phyloP scores from a whole-genome alignment of 23 red algal species.

The Gracilaria caudata region DNA sequence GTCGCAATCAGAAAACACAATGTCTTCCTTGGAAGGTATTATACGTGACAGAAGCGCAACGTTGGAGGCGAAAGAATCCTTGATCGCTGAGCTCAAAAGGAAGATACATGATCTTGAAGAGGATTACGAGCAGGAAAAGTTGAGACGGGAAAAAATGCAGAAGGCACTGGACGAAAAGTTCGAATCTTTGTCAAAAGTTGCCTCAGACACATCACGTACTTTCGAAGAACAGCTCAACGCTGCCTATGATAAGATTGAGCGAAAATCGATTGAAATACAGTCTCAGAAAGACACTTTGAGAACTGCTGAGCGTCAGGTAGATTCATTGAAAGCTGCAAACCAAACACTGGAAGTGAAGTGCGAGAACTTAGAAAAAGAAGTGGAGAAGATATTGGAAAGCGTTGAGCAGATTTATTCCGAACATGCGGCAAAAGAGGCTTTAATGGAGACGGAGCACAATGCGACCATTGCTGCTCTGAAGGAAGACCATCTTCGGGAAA shows the following conservation, averaged over 20 bases:
- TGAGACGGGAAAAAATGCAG: neutral
- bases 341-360: slow-evolving; percentile 26
- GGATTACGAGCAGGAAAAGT: slow-evolving; percentile 11
- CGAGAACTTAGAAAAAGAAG: slow-evolving; percentile 29
- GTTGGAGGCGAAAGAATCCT: slow-evolving; percentile 25
- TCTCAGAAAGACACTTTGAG: slow-evolving; percentile 42
- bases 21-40: slow-evolving; percentile 53
- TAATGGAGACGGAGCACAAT: slow-evolving; percentile 6
- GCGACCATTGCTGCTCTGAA: slow-evolving; percentile 38
- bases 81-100: slow-evolving; percentile 37
- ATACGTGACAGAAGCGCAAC: slow-evolving; percentile 38
- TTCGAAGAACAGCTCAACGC: slow-evolving; percentile 55
- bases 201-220: neutral
- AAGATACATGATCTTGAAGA: slow-evolving; percentile 6
- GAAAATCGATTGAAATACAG: slow-evolving; percentile 53
- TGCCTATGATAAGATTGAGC: slow-evolving; percentile 51
- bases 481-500: slow-evolving; percentile 34
- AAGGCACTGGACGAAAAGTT: slow-evolving; percentile 29
- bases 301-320: slow-evolving; percentile 26
- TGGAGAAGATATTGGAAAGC: slow-evolving; percentile 19
- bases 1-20: slow-evolving; percentile 40
- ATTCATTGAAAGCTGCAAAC: slow-evolving; percentile 40
- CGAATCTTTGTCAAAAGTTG: slow-evolving; percentile 16
- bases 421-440: slow-evolving; percentile 18
- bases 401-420: slow-evolving; percentile 17